phyloP scores from a whole-genome alignment of 192 early-diverging fungal species.

The Gryganskiella cystojenkinii region DNA sequence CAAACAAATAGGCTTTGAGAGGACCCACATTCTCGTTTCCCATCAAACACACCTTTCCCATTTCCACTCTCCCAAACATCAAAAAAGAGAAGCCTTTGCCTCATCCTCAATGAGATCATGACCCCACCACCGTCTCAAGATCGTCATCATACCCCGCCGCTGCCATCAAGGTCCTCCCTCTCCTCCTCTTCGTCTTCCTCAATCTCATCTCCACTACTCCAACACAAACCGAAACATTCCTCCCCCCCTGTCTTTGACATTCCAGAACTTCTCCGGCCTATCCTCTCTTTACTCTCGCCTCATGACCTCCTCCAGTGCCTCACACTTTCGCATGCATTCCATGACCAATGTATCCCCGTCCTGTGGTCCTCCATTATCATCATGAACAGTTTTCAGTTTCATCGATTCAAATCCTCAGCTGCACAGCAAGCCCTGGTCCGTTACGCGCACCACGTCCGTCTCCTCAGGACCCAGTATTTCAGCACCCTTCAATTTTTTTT shows the following conservation, averaged over 20 bases:
- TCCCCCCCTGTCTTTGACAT: conserved; percentile 30
- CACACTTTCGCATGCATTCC: conserved; percentile 3
- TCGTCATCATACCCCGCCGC: too few relatives aligned
- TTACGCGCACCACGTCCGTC: conserved; percentile 12
- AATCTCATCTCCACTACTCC: background rate
- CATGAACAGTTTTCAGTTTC: conserved; percentile 7
- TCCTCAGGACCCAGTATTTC: conserved; percentile 22
- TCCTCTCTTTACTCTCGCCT: conserved; percentile 13
- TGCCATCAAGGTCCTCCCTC: too few relatives aligned
- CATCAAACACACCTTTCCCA: too few relatives aligned
- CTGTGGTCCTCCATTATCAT: conserved; percentile 33
- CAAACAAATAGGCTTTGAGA: too few relatives aligned
- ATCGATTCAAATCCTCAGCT: conserved; percentile 2
- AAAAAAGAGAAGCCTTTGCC: background rate
- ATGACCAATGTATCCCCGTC: conserved; percentile 10
- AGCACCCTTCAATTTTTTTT: conserved; percentile 6
- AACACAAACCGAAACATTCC: background rate
- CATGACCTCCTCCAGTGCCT: conserved; percentile 25
- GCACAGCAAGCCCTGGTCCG: background rate
- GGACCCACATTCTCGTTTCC: too few relatives aligned
- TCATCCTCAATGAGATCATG: too few relatives aligned
- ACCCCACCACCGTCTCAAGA: too few relatives aligned
- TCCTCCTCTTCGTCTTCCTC: too few relatives aligned
- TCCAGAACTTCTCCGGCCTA: conserved; percentile 30
- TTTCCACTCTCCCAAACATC: too few relatives aligned